Evolutionary conservation across 176 grass and related monocot species (phyloP).

Genomic region (Zea luxurians): DNA sequence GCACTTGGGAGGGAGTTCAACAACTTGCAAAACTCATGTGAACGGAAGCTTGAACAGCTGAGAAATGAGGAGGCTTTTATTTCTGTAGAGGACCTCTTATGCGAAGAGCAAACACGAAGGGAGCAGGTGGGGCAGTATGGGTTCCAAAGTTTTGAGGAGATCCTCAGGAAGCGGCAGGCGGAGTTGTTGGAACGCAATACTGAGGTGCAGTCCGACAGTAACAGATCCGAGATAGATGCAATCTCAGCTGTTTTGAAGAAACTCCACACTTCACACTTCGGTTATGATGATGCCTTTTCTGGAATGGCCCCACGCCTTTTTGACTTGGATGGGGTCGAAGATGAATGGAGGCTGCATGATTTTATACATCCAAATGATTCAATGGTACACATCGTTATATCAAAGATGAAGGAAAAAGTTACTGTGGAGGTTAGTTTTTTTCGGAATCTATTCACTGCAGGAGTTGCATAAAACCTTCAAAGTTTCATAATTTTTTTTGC

Average conservation of each 20-base stretch:
- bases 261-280: slow-evolving; percentile 55
- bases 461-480: slow-evolving; percentile 14
- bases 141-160: slow-evolving; percentile 61
- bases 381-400: slow-evolving; percentile 48
- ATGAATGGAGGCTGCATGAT: slow-evolving; percentile 67
- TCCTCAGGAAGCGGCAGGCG: slow-evolving; percentile 61
- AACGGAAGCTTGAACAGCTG: slow-evolving; percentile 73
- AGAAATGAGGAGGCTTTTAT: slow-evolving; percentile 58
- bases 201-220: slow-evolving; percentile 49
- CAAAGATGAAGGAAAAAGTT: slow-evolving; percentile 60
- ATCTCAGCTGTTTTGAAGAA: slow-evolving; percentile 73
- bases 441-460: slow-evolving; percentile 3
- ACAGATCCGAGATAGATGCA: slow-evolving; percentile 59
- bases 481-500: slow-evolving; percentile 18
- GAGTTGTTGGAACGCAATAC: slow-evolving; percentile 50
- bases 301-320: slow-evolving; percentile 44
- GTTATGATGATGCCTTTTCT: slow-evolving; percentile 61
- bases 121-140: slow-evolving; percentile 39
- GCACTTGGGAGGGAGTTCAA: slow-evolving; percentile 70
- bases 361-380: slow-evolving; percentile 63
- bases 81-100: slow-evolving; percentile 55
- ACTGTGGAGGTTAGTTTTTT: slow-evolving; percentile 54
- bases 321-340: slow-evolving; percentile 60
- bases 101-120: slow-evolving; percentile 66
- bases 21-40: slow-evolving; percentile 57